Percentiles rank a stretch among this genome's conserved stretches.
phyloP scores from a whole-genome alignment of 192 early-diverging fungal genomes.

The Backusella luteola region DNA sequence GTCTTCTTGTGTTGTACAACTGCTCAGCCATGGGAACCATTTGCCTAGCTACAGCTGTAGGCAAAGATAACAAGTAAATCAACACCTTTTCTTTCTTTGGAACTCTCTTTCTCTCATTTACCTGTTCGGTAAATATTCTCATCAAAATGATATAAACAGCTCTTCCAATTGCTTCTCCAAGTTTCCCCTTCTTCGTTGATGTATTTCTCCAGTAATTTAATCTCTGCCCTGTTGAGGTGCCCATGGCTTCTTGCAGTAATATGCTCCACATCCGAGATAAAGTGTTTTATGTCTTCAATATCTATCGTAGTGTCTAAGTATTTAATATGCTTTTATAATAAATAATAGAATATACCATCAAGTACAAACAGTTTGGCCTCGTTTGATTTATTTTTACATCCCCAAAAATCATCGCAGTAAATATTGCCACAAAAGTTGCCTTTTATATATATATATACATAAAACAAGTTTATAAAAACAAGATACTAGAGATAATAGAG shows the following conservation, averaged over 20 bases:
- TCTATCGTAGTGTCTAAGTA: background rate
- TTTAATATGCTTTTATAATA: background rate
- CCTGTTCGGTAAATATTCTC: constrained; percentile 5
- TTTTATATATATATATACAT: background rate
- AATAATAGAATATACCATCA: background rate
- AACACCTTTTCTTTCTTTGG: background rate
- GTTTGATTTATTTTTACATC: background rate
- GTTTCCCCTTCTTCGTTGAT: background rate
- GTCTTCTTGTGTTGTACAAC: background rate
- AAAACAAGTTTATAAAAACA: background rate
- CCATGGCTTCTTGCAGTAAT: constrained; percentile 3
- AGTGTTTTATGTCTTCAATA: background rate
- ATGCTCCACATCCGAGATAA: background rate
- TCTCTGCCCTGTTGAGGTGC: background rate
- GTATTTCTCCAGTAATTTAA: background rate
- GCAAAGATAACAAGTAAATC: background rate
- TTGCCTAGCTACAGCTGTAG: background rate
- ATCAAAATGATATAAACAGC: background rate
- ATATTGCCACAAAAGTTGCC: constrained; percentile 5
- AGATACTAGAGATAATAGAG: background rate
- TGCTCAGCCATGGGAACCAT: background rate
- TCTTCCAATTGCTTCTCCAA: background rate
- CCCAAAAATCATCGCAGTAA: background rate
- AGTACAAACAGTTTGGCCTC: background rate
- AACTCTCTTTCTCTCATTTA: background rate